These are phyloP conservation scores for Lathyrus tuberosus DNA, from an alignment of 306 rosid species.

Conservation along the genomic window DNA sequence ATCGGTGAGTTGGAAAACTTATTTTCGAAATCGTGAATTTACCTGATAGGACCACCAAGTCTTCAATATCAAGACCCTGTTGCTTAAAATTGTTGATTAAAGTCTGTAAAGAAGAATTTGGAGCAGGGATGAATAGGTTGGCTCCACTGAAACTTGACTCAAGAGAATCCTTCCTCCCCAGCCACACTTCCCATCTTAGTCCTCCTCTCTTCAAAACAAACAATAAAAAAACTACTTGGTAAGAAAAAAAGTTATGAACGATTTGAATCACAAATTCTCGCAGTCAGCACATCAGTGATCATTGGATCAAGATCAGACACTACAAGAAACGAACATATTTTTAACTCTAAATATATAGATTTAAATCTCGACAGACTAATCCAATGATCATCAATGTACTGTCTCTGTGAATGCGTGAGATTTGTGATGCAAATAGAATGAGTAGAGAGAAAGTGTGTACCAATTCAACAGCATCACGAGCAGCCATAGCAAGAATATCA, in stretches of 20 bases:
- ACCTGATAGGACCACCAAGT: constrained; percentile 81
- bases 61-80: constrained; percentile 71
- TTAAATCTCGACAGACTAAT: too few relatives aligned
- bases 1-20: background rate
- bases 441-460: constrained; percentile 41
- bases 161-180: constrained; percentile 83
- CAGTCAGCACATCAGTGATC: too few relatives aligned
- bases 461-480: constrained; percentile 77
- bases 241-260: too few relatives aligned
- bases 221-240: background rate
- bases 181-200: constrained; percentile 68
- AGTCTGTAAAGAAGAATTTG: constrained; percentile 75
- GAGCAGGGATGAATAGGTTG: constrained; percentile 71
- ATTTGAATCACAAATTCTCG: too few relatives aligned
- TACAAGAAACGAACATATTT: too few relatives aligned
- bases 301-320: too few relatives aligned
- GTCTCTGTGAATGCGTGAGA: too few relatives aligned
- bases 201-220: constrained; percentile 72
- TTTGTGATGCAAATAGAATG: background rate
- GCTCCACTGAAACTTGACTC: constrained; percentile 82
- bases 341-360: too few relatives aligned
- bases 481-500: constrained; percentile 78
- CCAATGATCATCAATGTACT: too few relatives aligned
- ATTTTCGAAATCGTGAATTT: background rate
- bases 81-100: constrained; percentile 64